Percentiles rank a stretch among this genome's conserved stretches.
Evolutionary conservation across 2,329 filamentous ascomycete genomes (phyloP).

Genomic region (Rhynchosporium secalis): DNA sequence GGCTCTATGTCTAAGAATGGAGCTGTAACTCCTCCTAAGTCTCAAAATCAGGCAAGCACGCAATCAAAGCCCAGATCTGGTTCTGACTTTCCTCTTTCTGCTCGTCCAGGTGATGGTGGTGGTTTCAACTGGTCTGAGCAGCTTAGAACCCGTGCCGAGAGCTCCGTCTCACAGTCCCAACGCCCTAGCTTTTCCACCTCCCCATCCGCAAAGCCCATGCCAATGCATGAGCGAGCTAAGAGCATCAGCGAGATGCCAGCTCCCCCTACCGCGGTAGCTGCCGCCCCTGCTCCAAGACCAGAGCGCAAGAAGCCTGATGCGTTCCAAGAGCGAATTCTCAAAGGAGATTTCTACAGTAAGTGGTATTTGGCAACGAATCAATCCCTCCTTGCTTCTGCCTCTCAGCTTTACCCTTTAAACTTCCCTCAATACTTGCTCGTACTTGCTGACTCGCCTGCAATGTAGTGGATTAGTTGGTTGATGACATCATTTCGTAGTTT

Average conservation of each 20-base stretch:
- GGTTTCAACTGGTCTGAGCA: constrained; percentile 98
- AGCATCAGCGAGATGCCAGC: constrained; percentile 66
- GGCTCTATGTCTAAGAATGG: constrained; percentile 27
- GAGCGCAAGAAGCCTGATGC: constrained; percentile 74
- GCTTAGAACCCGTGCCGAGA: constrained; percentile 87
- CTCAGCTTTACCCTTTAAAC: not conserved
- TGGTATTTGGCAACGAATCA: constrained; percentile 43
- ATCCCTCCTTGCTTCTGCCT: not conserved
- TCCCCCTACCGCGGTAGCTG: constrained; percentile 49
- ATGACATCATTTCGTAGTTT: constrained; percentile 22
- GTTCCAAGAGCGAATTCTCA: constrained; percentile 95
- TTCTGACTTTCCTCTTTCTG: constrained; percentile 61
- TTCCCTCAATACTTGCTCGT: not conserved
- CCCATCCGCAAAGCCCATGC: constrained; percentile 32
- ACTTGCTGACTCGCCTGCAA: not conserved
- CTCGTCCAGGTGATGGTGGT: constrained; percentile 74
- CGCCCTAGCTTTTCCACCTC: constrained; percentile 58
- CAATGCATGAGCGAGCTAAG: constrained; percentile 65
- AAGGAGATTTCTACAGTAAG: constrained; percentile 98
- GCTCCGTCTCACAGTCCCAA: constrained; percentile 59
- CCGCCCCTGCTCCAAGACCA: constrained; percentile 46
- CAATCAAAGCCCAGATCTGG: constrained; percentile 55
- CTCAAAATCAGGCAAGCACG: constrained; percentile 55
- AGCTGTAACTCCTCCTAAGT: constrained; percentile 34
- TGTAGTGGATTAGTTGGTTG: constrained; percentile 16